Evolutionary conservation across 2,329 filamentous ascomycete species (phyloP).

Genomic region (Diaporthe sp.): DNA sequence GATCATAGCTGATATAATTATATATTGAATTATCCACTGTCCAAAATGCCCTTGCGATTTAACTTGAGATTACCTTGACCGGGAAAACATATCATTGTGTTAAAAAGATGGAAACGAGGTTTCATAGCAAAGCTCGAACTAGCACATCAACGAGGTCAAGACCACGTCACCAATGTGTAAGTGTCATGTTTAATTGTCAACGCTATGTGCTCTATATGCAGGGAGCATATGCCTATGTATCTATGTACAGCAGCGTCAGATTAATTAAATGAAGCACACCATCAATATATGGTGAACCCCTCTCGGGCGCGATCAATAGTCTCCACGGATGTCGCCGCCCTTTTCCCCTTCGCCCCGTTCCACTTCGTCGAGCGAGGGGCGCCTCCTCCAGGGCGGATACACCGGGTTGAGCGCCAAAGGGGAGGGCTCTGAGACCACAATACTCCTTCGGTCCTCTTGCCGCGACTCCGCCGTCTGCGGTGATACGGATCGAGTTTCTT

Average conservation of each 20-base stretch:
- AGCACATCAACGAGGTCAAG: too few relatives aligned
- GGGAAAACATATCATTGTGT: too few relatives aligned
- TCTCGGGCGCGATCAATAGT: neutral
- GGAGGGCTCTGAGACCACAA: neutral
- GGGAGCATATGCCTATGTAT: neutral
- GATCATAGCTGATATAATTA: too few relatives aligned
- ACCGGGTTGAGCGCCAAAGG: slow-evolving; percentile 3
- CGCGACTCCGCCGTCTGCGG: neutral
- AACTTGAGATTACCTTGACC: too few relatives aligned
- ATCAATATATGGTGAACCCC: neutral
- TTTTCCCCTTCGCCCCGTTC: neutral
- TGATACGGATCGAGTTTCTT: neutral
- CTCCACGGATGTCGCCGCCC: too few relatives aligned
- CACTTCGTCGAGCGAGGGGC: slow-evolving; percentile 2
- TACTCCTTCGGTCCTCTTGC: neutral
- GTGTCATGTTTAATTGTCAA: neutral
- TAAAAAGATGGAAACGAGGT: too few relatives aligned
- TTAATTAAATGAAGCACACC: neutral
- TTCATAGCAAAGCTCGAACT: too few relatives aligned
- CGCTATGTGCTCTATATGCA: slow-evolving; percentile 11
- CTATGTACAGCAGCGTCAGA: neutral
- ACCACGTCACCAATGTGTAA: neutral
- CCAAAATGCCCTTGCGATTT: too few relatives aligned
- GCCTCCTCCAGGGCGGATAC: slow-evolving; percentile 7
- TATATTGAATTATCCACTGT: too few relatives aligned